Conservation (phyloP, 306 rosid species). For the Sphenostylis stenocarpa region DNA sequence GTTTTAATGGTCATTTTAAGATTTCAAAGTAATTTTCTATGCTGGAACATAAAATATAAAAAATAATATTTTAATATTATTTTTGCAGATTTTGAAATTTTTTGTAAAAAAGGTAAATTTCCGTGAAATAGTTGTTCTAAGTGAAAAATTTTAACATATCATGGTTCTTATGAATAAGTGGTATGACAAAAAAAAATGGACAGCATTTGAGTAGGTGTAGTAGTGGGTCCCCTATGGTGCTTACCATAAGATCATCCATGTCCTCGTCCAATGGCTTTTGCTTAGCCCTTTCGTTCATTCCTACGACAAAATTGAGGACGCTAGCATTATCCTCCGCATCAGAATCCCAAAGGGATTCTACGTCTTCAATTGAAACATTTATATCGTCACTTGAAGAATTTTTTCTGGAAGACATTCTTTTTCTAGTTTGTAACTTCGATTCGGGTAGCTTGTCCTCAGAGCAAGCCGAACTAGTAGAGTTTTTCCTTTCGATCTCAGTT, state of each 20-base stretch:
- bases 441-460: constrained; percentile 25
- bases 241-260: constrained; percentile 41
- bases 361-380: constrained; percentile 28
- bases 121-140: too few species aligned
- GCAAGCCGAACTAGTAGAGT: constrained; percentile 27
- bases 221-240: background rate
- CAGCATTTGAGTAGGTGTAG: background rate
- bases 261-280: constrained; percentile 32
- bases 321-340: constrained; percentile 68
- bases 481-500: constrained; percentile 31
- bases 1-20: too few species aligned
- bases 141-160: too few species aligned
- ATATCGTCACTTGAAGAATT: constrained; percentile 28
- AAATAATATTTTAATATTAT: too few species aligned
- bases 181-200: constrained; percentile 6
- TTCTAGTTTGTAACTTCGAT: constrained; percentile 33
- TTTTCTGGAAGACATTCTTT: constrained; percentile 37
- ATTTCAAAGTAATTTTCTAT: too few species aligned
- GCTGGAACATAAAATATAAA: too few species aligned
- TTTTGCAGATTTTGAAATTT: too few species aligned
- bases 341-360: constrained; percentile 42
- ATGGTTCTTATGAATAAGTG: background rate
- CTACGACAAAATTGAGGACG: constrained; percentile 51
- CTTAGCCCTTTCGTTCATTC: constrained; percentile 38
- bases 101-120: too few species aligned